phyloP scores from a whole-genome alignment of 495 filamentous ascomycete species.

The Physcia stellaris region DNA sequence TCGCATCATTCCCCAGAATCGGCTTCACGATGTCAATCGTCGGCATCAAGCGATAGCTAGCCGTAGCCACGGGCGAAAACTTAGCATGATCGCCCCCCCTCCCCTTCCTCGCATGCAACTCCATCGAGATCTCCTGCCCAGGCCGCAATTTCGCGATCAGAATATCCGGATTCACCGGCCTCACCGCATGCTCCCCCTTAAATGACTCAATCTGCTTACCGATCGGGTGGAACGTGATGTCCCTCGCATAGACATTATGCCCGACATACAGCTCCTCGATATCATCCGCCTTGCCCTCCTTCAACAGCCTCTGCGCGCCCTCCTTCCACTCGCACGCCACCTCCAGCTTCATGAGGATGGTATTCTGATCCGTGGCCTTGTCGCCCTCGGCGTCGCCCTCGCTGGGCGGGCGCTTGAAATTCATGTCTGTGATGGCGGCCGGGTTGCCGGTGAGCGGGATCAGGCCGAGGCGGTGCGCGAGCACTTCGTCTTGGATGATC shows the following conservation, averaged over 20 bases:
- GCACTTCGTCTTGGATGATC: constrained; percentile 93
- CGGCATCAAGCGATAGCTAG: constrained; percentile 80
- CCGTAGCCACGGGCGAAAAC: constrained; percentile 92
- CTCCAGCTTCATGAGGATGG: constrained; percentile 55
- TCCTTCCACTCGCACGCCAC: constrained; percentile 63
- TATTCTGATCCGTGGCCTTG: constrained; percentile 62
- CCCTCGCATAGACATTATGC: constrained; percentile 72
- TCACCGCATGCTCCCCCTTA: constrained; percentile 42
- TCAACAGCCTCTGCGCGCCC: constrained; percentile 25
- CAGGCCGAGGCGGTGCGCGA: constrained; percentile 75
- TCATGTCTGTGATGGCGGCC: constrained; percentile 62
- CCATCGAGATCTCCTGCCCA: constrained; percentile 68
- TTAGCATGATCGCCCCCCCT: constrained; percentile 93
- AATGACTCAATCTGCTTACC: constrained; percentile 64
- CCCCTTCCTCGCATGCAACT: constrained; percentile 84
- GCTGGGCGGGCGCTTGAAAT: constrained; percentile 52
- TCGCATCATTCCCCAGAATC: constrained; percentile 72
- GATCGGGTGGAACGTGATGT: constrained; percentile 60
- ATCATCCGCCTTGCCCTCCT: constrained; percentile 52
- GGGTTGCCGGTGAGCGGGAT: constrained; percentile 73
- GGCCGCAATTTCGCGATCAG: constrained; percentile 89
- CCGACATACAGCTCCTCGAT: constrained; percentile 72
- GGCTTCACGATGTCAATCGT: constrained; percentile 68
- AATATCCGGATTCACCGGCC: constrained; percentile 79
- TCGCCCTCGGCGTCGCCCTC: constrained; percentile 38